Base-by-base conservation (phyloP, 495 filamentous ascomycete genomes). In the Staphylotrichum longicolle region DNA sequence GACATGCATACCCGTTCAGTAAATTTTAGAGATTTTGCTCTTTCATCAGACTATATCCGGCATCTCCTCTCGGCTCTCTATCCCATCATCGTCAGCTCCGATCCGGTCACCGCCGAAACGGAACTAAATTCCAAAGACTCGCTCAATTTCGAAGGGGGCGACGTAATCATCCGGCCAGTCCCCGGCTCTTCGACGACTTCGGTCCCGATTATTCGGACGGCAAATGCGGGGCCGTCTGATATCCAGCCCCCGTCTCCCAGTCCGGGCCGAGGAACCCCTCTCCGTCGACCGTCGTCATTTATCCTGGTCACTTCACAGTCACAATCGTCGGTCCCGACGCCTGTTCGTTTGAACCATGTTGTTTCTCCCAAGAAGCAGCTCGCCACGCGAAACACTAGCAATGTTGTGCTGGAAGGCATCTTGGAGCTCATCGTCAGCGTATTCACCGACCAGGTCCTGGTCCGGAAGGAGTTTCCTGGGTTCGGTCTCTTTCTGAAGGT, bases 401-500 rank as follows among this genome's bases (percentile, higher is more conserved):
- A 91, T 70, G 80, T 82, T 12, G 75, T 96, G 40, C 83, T 94
- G 6, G 88, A 92, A 60, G 84, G 83, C 33, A 74, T 96, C 5
- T 70, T 95, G 8, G 88, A 90, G 63, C 77, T 96, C 34, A 83
- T 89, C 12, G 79, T 93, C 50, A 82, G 78, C 12, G 85, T 96
- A 2, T 96, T 96, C 68, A 75, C 86, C 46, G 91, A 96, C 68
- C 89, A 96, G 62, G 72, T 98, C 1, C 78, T 96, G 45, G 80
- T 82, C 40, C 85, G 89, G 39, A 93, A 96, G 71, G 92, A 98
- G 34, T 98, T 97, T 67, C 80, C 88, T 3, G 93, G 95, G 3
- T 88, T 98, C 55, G 90, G 90, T 0, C 75, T 98, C 34, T 94
- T 90, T 67, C 75, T 90, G n/a, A 96, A 94, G 70, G 85, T 92